Percentiles rank a stretch among this genome's conserved stretches.
phyloP scores from a whole-genome alignment of 441 rosid species.

The Pelargonium myrrhifolium region DNA sequence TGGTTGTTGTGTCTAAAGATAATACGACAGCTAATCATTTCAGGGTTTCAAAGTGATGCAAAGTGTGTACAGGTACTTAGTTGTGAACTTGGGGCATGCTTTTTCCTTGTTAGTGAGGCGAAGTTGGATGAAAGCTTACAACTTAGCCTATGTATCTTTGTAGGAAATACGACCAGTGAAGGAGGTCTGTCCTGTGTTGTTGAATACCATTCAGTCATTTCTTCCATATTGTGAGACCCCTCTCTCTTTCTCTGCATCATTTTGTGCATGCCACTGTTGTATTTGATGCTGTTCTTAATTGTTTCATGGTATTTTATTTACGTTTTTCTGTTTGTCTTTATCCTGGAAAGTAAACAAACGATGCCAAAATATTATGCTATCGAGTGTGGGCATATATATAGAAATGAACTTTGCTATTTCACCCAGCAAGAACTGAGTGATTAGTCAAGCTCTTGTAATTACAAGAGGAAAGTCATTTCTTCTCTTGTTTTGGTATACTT shows the following conservation, averaged over 20 bases:
- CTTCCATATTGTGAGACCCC: conserved; percentile 80
- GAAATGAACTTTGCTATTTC: not conserved
- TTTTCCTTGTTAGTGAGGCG: conserved; percentile 8
- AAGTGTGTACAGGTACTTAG: conserved; percentile 62
- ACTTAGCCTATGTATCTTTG: conserved; percentile 13
- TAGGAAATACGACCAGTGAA: conserved; percentile 85
- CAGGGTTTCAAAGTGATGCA: conserved; percentile 89
- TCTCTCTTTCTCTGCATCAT: not conserved
- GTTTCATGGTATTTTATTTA: not conserved
- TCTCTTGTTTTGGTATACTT: too few species aligned
- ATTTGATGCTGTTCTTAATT: not conserved
- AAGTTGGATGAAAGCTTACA: not conserved
- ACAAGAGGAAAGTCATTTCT: too few species aligned
- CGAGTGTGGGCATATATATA: not conserved
- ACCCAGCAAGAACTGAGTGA: not conserved
- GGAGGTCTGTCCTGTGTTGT: conserved; percentile 78
- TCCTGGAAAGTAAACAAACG: not conserved
- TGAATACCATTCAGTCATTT: conserved; percentile 74
- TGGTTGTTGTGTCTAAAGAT: conserved; percentile 92
- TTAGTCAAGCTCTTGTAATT: not conserved
- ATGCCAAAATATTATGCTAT: too few species aligned
- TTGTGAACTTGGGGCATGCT: conserved; percentile 11
- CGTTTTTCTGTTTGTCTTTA: not conserved
- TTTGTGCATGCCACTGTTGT: not conserved
- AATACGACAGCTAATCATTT: conserved; percentile 69